Evolutionary conservation across 495 filamentous ascomycete genomes (phyloP), one percentile per base, ranked within the genome.

Genomic region (Aspergillus hancockii): DNA sequence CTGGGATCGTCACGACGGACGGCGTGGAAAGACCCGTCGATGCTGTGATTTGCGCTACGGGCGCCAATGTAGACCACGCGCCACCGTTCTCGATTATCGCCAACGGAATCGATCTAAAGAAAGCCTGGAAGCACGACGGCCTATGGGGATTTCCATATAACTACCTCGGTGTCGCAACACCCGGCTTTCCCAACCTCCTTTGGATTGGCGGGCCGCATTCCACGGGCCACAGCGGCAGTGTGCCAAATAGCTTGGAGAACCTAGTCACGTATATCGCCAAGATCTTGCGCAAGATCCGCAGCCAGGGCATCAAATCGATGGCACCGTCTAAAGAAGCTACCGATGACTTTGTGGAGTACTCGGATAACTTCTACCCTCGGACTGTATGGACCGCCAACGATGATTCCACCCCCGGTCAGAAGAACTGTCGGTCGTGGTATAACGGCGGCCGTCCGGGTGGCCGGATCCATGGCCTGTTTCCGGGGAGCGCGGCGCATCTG

Each of bases 401-500:
- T 25, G 66, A 68, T 50, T 59, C 58, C 0, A 62, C 63, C 2
- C 60, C 63, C 4, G 61, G 60, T 0, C 57, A 66, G 14, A 83
- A 84, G 36, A 80, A 82, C 57, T 91, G 88, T 71, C 83, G 81
- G 49, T 85, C 81, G 3, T 91, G 88, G 88, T 88, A 88, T 64
- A 89, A 90, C 43, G 78, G 85, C 51, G 85, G 85, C 0, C 65
- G 74, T 10, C 81, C 84, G 0, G 84, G 83, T 0, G 77, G 75
- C 2, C 66, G 71, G 3, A 81, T 90, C 22, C 82, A 84, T 57
- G 88, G 84, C 0, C 63, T 89, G 18, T 91, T 88, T 78, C 88
- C 88, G 0, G 87, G 86, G 0, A 85, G 81, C 68, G 82, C 84
- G 4, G 70, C 83, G 1, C 82, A 85, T 62, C 68, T 81, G 25